Conservation (phyloP, 306 rosid species). For the Senna siamea region DNA sequence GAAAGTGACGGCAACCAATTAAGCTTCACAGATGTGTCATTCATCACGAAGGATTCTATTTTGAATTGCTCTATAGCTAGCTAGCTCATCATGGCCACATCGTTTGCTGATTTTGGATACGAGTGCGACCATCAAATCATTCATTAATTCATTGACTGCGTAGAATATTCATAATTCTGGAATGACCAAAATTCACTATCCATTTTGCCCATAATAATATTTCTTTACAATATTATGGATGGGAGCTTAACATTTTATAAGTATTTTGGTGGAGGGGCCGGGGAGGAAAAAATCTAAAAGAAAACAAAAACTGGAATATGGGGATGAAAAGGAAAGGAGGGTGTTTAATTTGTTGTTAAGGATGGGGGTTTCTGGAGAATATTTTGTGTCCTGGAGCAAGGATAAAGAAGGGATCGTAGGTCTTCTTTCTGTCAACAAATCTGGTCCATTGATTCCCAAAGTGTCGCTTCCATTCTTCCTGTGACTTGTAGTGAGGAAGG, state of each 20-base stretch:
- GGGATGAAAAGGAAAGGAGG: not conserved
- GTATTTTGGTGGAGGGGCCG: not conserved
- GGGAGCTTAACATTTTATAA: constrained; percentile 9
- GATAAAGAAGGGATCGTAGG: constrained; percentile 81
- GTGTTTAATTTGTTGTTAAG: too few relatives aligned
- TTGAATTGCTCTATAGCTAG: not conserved
- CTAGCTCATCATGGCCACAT: constrained; percentile 12
- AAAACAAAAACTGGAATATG: constrained; percentile 2
- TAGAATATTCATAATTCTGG: not conserved
- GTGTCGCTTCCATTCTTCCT: constrained; percentile 79
- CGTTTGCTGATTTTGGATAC: not conserved
- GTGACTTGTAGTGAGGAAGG: constrained; percentile 77
- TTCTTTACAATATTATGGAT: constrained; percentile 43
- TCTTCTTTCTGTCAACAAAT: constrained; percentile 57
- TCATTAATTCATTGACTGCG: constrained; percentile 3
- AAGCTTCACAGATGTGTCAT: constrained; percentile 34
- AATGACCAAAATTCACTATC: constrained; percentile 19
- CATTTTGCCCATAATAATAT: constrained; percentile 41
- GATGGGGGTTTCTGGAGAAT: constrained; percentile 56
- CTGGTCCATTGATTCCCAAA: constrained; percentile 75
- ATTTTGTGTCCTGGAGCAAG: constrained; percentile 92
- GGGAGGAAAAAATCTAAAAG: not conserved
- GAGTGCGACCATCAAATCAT: not conserved
- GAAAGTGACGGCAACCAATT: constrained; percentile 44
- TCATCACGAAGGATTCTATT: constrained; percentile 19